Percentiles rank a stretch among this genome's conserved stretches.
phyloP scores from a whole-genome alignment of 371 early-diverging fungal genomes.

The Circinella umbellata region DNA sequence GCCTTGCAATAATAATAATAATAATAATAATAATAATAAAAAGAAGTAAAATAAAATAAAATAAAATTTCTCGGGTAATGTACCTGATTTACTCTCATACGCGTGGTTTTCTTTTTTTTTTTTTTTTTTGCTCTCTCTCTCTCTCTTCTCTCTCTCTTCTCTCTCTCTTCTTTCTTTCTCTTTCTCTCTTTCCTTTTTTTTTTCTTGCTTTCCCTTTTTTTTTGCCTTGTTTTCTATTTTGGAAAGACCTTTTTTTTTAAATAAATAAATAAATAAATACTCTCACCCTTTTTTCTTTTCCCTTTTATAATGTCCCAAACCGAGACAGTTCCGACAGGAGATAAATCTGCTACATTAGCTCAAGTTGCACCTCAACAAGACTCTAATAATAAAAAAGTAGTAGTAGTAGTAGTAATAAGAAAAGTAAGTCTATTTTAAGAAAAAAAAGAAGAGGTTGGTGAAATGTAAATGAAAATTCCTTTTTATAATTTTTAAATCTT shows the following conservation, averaged over 20 bases:
- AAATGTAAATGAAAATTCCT: too few relatives aligned
- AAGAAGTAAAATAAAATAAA: too few relatives aligned
- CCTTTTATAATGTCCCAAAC: not conserved
- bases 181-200: constrained; percentile 4
- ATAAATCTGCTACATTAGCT: constrained; percentile 3
- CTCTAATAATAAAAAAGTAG: not conserved
- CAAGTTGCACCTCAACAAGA: constrained; percentile 11
- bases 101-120: constrained; percentile 3
- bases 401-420: constrained; percentile 6
- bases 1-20: too few relatives aligned
- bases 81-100: not conserved
- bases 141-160: constrained; percentile 1
- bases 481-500: not conserved
- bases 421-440: not conserved
- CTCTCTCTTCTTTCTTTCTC: not conserved
- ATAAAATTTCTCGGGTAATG: too few relatives aligned
- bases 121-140: constrained; percentile 6
- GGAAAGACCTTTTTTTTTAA: not conserved
- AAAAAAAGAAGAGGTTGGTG: too few relatives aligned
- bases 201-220: constrained; percentile 7
- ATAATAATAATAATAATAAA: not conserved
- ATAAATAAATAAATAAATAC: too few relatives aligned
- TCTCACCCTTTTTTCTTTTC: not conserved
- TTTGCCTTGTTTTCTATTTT: not conserved
- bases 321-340: constrained; percentile 11